phyloP scores from a whole-genome alignment of 768 basidiomycete species.

The Lactarius tabidus region DNA sequence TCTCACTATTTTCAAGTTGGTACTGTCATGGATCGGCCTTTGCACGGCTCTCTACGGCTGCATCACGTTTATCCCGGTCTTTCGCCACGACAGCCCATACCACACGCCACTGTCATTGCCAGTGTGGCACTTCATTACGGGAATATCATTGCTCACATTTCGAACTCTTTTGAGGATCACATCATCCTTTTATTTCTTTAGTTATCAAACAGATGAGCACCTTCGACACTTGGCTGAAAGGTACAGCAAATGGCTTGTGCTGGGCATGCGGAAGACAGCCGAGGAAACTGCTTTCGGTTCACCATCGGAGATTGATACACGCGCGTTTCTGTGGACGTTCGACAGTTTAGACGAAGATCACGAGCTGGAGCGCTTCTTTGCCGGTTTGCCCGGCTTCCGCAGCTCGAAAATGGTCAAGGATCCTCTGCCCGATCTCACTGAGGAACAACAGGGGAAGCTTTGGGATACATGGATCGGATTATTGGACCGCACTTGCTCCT shows the following conservation, averaged over 20 bases:
- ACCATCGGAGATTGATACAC: not conserved
- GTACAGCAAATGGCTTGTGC: not conserved
- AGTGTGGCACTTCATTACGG: not conserved
- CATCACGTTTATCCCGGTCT: not conserved
- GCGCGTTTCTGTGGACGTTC: not conserved
- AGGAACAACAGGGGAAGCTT: not conserved
- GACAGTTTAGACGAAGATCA: not conserved
- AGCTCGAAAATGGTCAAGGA: not conserved
- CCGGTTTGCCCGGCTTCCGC: not conserved
- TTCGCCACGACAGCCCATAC: not conserved
- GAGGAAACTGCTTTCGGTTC: not conserved
- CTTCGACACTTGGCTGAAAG: too few relatives aligned
- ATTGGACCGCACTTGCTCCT: not conserved
- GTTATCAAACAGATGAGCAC: too few relatives aligned
- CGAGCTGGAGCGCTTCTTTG: not conserved
- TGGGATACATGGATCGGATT: fast-evolving
- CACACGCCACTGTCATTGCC: not conserved
- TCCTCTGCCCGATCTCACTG: not conserved
- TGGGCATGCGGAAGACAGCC: not conserved
- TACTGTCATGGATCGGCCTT: not conserved
- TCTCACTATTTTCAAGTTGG: not conserved
- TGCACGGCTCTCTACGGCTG: not conserved
- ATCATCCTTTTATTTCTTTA: too few relatives aligned
- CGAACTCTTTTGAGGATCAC: not conserved
- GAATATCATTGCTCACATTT: not conserved